A percentile compares a stretch with the other conserved stretches of the same genome.
Evolutionary conservation across 176 grass and related monocot genomes (phyloP).

Genomic region (Themeda triandra): DNA sequence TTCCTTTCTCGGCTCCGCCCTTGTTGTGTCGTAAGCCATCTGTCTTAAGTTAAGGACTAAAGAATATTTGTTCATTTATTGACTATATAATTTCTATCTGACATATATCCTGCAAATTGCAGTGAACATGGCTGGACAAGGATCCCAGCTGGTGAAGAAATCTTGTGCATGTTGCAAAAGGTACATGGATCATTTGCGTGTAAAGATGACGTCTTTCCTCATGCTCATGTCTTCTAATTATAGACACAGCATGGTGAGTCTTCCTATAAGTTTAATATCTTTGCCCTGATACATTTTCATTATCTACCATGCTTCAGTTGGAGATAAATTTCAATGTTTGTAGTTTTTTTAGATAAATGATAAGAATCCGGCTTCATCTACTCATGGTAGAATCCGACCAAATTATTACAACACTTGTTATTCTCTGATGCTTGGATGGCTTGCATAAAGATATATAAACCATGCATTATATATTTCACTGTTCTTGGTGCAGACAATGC

Average conservation of each 20-base stretch:
- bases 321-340: too few relatives aligned
- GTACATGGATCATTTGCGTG: background rate
- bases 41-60: too few relatives aligned
- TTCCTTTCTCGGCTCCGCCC: background rate
- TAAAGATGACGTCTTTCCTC: background rate
- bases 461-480: background rate
- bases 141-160: background rate
- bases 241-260: background rate
- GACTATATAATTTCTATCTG: too few relatives aligned
- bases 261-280: background rate
- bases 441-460: background rate
- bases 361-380: too few relatives aligned
- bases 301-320: background rate
- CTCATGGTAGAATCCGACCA: too few relatives aligned
- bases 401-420: background rate
- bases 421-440: background rate
- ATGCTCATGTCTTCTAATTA: background rate
- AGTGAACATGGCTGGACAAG: background rate
- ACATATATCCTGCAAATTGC: too few relatives aligned
- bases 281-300: background rate
- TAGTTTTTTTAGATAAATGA: too few relatives aligned
- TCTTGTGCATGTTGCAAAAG: background rate
- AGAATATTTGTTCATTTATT: too few relatives aligned
- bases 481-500: conserved; percentile 34
- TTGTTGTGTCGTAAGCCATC: background rate